phyloP scores from a whole-genome alignment of 495 filamentous ascomycete species.

The Hyaloscypha finlandica region DNA sequence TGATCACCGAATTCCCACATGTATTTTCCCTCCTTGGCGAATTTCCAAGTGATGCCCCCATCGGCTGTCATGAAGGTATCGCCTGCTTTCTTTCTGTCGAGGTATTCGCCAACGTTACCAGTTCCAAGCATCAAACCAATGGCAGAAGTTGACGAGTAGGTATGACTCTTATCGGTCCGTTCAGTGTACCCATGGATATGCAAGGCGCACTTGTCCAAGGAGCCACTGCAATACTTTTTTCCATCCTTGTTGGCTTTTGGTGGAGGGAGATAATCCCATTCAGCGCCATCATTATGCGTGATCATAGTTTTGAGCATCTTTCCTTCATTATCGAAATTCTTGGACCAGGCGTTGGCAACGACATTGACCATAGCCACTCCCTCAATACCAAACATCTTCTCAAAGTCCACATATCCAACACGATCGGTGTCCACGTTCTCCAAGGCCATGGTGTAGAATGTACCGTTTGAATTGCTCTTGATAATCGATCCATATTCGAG shows the following conservation, averaged over 20 bases:
- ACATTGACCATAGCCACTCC: conserved; percentile 86
- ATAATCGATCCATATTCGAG: conserved; percentile 81
- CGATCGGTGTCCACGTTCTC: conserved; percentile 74
- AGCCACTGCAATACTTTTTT: conserved; percentile 63
- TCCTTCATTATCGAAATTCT: conserved; percentile 56
- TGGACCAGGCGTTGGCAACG: conserved; percentile 69
- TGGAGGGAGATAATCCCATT: conserved; percentile 75
- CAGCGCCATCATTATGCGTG: conserved; percentile 91
- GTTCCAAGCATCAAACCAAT: conserved; percentile 89
- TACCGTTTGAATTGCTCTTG: conserved; percentile 98
- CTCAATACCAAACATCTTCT: conserved; percentile 89
- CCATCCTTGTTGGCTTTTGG: conserved; percentile 68
- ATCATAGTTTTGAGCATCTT: conserved; percentile 90
- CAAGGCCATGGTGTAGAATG: conserved; percentile 84
- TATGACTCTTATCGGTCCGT: conserved; percentile 73
- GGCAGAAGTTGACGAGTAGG: conserved; percentile 83
- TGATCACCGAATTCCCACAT: conserved; percentile 95
- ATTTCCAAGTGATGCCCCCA: conserved; percentile 85
- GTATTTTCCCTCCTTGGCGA: conserved; percentile 80
- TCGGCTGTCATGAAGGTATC: conserved; percentile 88
- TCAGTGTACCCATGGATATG: conserved; percentile 96
- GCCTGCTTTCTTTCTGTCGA: conserved; percentile 60
- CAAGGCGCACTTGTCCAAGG: conserved; percentile 70
- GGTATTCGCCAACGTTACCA: conserved; percentile 82
- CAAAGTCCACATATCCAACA: conserved; percentile 85